Evolutionary conservation across 2,329 filamentous ascomycete genomes (phyloP).

Genomic region (Talaromyces albobiverticillius): DNA sequence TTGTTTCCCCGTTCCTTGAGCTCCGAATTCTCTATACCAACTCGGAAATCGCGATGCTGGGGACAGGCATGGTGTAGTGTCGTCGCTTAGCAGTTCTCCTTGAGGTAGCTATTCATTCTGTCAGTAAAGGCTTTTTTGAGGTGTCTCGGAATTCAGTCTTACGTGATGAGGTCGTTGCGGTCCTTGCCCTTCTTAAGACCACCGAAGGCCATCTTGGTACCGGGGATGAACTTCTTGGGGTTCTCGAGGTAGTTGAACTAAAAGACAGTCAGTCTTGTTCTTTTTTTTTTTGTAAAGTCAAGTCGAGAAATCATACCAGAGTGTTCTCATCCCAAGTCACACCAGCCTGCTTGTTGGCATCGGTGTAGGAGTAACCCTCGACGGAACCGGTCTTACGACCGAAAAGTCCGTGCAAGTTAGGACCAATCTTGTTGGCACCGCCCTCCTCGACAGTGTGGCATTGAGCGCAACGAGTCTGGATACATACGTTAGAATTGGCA

Average conservation of each 20-base stretch:
- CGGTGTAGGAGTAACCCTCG: constrained; percentile 94
- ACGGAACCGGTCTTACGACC: constrained; percentile 92
- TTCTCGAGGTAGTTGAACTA: constrained; percentile 99
- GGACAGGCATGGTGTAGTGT: constrained; percentile 6
- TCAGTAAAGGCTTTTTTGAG: neutral
- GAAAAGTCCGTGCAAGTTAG: constrained; percentile 94
- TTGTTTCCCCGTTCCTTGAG: constrained; percentile 5
- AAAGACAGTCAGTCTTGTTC: constrained; percentile 16
- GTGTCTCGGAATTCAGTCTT: constrained; percentile 42
- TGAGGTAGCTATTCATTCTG: constrained; percentile 32
- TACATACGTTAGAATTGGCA: constrained; percentile 15
- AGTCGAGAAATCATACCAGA: constrained; percentile 60
- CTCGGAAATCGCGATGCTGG: constrained; percentile 11
- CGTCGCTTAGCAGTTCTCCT: constrained; percentile 34
- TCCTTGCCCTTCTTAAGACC: constrained; percentile 99
- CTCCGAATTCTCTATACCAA: constrained; percentile 10
- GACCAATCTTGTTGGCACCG: constrained; percentile 97
- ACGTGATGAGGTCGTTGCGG: constrained; percentile 97
- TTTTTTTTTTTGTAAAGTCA: too few relatives aligned
- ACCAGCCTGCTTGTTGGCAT: constrained; percentile 98
- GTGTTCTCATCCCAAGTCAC: constrained; percentile 82
- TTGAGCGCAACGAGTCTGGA: constrained; percentile 84
- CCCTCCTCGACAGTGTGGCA: constrained; percentile 93
- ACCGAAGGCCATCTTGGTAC: constrained; percentile 99
- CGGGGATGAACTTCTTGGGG: constrained; percentile 99